Evolutionary conservation across 129 eudicot genomes (phyloP).

Genomic region (Chrysanthemum makinoi): DNA sequence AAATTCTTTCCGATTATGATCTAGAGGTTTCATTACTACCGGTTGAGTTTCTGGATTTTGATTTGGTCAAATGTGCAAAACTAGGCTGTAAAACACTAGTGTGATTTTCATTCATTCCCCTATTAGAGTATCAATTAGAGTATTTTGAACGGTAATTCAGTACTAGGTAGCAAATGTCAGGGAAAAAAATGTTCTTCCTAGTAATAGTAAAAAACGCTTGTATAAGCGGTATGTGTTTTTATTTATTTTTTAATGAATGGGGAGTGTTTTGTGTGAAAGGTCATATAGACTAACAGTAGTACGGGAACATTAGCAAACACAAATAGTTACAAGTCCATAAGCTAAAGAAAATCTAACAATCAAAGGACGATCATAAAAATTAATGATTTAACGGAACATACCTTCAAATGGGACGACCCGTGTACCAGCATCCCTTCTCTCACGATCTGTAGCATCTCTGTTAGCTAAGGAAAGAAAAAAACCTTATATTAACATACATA

Average conservation of each 20-base stretch:
- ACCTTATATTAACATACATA: too few species aligned
- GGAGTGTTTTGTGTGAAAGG: too few species aligned
- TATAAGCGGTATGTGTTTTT: too few species aligned
- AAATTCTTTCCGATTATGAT: background rate
- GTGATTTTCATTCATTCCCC: background rate
- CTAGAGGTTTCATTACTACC: background rate
- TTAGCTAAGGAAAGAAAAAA: background rate
- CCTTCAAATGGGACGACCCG: background rate
- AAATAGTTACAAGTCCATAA: too few species aligned
- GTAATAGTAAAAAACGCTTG: background rate
- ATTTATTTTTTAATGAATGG: too few species aligned
- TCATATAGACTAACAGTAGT: too few species aligned
- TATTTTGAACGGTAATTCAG: background rate
- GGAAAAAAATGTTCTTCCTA: too few species aligned
- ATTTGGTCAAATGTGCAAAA: background rate
- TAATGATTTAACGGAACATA: too few species aligned
- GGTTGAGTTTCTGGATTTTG: background rate
- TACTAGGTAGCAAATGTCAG: background rate
- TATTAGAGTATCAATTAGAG: too few species aligned
- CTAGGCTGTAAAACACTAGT: background rate
- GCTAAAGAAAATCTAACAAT: too few species aligned
- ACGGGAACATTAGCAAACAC: too few species aligned
- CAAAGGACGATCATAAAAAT: too few species aligned
- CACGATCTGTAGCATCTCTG: background rate
- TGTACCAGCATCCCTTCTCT: background rate